A percentile compares a stretch with the other conserved stretches of the same genome.
Evolutionary conservation across 495 filamentous ascomycete genomes (phyloP).

Genomic region (Penicillium dipodomyicola): DNA sequence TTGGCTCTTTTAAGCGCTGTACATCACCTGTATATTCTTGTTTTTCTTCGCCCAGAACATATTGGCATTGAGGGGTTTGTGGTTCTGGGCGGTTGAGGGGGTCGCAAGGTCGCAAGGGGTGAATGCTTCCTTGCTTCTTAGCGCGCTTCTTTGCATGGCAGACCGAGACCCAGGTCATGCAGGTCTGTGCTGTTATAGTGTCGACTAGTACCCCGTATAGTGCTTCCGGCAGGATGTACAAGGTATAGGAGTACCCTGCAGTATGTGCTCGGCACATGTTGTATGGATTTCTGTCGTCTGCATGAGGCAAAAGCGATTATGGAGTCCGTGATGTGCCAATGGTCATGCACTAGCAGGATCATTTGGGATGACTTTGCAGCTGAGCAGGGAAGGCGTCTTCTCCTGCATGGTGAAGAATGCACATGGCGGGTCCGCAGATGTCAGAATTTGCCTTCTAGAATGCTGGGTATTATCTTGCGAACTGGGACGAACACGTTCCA

Average conservation of each 20-base stretch:
- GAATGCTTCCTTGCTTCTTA: conserved; percentile 1
- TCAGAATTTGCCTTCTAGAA: conserved; percentile 1
- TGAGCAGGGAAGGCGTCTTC: neutral
- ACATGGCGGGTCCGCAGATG: neutral
- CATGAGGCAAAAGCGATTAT: neutral
- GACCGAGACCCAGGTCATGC: neutral
- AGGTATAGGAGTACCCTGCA: neutral
- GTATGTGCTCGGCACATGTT: neutral
- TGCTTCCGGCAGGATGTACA: neutral
- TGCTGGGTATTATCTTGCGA: neutral
- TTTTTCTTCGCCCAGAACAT: neutral
- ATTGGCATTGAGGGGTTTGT: neutral
- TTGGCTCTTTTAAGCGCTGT: neutral
- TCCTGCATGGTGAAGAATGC: conserved; percentile 8
- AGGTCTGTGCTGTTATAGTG: neutral
- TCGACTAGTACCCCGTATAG: neutral
- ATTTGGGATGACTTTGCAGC: neutral
- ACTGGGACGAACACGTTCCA: neutral
- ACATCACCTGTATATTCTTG: neutral
- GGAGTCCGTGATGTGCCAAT: neutral
- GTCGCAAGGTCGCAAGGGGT: neutral
- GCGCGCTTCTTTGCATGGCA: conserved; percentile 2
- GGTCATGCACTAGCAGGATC: neutral
- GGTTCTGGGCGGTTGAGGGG: neutral
- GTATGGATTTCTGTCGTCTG: neutral